phyloP scores from a whole-genome alignment of 2,329 filamentous ascomycete species.

The Coleophoma cylindrospora region DNA sequence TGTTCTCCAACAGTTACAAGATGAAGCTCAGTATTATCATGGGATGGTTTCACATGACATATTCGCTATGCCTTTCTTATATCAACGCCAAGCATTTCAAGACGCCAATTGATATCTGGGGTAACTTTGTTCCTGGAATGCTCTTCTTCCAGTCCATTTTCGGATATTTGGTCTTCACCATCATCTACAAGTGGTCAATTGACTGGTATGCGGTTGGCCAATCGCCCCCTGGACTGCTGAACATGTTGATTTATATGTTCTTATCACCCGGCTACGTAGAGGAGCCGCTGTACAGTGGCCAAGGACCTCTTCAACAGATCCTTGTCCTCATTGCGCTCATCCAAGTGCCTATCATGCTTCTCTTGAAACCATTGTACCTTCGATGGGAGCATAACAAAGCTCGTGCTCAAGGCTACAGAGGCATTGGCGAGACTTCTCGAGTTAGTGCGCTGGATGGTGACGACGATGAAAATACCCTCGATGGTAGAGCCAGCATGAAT shows the following conservation, averaged over 20 bases:
- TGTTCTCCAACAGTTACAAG: slow-evolving; percentile 98
- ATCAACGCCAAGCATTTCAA: slow-evolving; percentile 95
- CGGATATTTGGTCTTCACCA: slow-evolving; percentile 88
- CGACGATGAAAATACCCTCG: slow-evolving; percentile 62
- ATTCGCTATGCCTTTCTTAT: slow-evolving; percentile 87
- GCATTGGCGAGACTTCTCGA: slow-evolving; percentile 81
- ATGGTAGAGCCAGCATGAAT: slow-evolving; percentile 62
- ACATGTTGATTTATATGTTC: slow-evolving; percentile 99
- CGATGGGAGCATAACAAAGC: slow-evolving; percentile 90
- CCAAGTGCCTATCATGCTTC: slow-evolving; percentile 86
- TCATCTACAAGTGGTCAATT: slow-evolving; percentile 94
- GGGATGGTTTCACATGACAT: slow-evolving; percentile 98
- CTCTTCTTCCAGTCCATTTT: slow-evolving; percentile 99
- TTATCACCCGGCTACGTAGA: slow-evolving; percentile 73
- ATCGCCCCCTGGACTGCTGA: slow-evolving; percentile 81
- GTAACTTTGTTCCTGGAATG: slow-evolving; percentile 97
- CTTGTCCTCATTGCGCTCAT: slow-evolving; percentile 76
- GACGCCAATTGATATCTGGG: slow-evolving; percentile 91
- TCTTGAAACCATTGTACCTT: slow-evolving; percentile 94
- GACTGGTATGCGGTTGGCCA: slow-evolving; percentile 67
- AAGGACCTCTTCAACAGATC: slow-evolving; percentile 69
- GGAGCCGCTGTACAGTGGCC: slow-evolving; percentile 71
- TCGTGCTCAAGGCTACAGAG: slow-evolving; percentile 83
- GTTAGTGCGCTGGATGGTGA: slow-evolving; percentile 90
- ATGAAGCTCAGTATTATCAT: slow-evolving; percentile 99